Conservation (phyloP, 129 eudicot genomes). For the Gnaphalium uliginosum region DNA sequence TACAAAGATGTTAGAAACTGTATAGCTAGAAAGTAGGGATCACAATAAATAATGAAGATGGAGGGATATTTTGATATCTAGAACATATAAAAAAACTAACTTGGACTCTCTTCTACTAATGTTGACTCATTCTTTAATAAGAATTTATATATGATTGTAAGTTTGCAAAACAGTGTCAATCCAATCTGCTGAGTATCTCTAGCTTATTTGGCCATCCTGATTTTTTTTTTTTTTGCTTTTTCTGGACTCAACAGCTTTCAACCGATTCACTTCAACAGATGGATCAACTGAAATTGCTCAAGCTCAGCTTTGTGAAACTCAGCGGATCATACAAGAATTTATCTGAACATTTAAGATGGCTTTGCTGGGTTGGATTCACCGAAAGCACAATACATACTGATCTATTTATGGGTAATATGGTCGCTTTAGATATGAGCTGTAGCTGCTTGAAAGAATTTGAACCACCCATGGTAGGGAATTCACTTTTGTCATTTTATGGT, state of each 20-base stretch:
- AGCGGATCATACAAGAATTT: constrained; percentile 5
- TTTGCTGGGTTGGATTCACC: constrained; percentile 19
- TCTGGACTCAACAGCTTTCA: background rate
- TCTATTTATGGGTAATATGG: constrained; percentile 20
- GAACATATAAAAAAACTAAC: too few relatives aligned
- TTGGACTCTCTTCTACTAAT: too few relatives aligned
- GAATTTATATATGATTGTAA: too few relatives aligned
- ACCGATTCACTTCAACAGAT: constrained; percentile 24
- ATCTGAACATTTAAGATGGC: constrained; percentile 21
- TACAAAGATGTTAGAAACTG: too few relatives aligned
- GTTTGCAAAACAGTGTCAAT: too few relatives aligned
- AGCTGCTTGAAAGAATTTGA: constrained; percentile 23
- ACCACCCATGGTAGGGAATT: constrained; percentile 12
- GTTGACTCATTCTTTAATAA: too few relatives aligned
- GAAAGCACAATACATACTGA: background rate
- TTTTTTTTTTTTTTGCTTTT: background rate
- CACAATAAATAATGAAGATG: too few relatives aligned
- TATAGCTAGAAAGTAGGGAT: too few relatives aligned
- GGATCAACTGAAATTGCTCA: constrained; percentile 21
- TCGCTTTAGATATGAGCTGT: constrained; percentile 24
- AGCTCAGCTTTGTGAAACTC: constrained; percentile 4
- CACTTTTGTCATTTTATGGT: background rate
- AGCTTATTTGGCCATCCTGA: background rate
- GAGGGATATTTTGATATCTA: too few relatives aligned
- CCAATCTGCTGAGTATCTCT: background rate